Conservation (phyloP, 1,139 yeast species). For the Blastobotrys serpentis region DNA sequence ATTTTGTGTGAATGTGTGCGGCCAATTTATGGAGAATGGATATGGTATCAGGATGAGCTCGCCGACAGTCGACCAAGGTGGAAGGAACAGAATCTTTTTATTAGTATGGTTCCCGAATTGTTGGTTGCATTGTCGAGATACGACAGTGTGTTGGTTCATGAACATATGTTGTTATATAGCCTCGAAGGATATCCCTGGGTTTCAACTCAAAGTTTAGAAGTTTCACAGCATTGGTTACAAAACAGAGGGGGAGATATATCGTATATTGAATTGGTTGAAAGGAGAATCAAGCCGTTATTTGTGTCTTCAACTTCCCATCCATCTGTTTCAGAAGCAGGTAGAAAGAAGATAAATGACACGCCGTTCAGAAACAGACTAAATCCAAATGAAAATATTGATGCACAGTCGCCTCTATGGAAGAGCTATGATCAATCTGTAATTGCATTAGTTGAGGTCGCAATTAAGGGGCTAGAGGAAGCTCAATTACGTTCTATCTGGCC, state of each 20-base stretch:
- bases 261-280: conserved; percentile 11
- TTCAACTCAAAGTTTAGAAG: background rate
- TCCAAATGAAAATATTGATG: conserved; percentile 3
- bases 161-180: conserved; percentile 3
- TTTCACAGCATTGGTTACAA: conserved; percentile 1
- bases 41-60: conserved; percentile 25
- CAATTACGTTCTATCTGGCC: conserved; percentile 7
- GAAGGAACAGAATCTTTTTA: conserved; percentile 13
- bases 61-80: conserved; percentile 16
- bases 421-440: conserved; percentile 4
- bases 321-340: conserved; percentile 18
- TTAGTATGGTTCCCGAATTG: background rate
- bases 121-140: conserved; percentile 12
- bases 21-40: conserved; percentile 27
- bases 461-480: conserved; percentile 6
- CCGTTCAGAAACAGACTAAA: conserved; percentile 5
- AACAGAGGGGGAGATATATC: background rate
- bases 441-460: background rate
- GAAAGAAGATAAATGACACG: conserved; percentile 10
- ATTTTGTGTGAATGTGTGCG: conserved; percentile 16
- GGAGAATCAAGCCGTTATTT: conserved; percentile 20
- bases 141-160: conserved; percentile 13
- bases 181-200: conserved; percentile 8
- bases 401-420: background rate
- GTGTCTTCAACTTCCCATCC: conserved; percentile 19